Conservation (phyloP, 441 rosid genomes). For the Euphorbia celastroides region DNA sequence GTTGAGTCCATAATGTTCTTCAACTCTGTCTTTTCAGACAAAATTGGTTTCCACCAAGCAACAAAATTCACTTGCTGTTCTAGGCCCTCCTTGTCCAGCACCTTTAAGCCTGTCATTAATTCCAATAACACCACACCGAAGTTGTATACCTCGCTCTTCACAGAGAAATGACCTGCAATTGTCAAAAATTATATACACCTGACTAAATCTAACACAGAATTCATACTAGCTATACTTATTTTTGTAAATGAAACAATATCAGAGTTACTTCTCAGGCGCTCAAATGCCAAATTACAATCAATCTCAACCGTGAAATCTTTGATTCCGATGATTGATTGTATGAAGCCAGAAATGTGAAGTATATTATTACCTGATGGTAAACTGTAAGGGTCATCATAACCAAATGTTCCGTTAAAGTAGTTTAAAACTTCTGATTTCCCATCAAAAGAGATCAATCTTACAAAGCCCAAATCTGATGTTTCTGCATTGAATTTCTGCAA, state of each 20-base stretch:
- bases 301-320: too few species aligned
- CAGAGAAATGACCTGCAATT: conserved; percentile 57
- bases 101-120: conserved; percentile 64
- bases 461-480: not conserved
- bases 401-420: too few species aligned
- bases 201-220: too few species aligned
- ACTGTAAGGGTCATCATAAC: too few species aligned
- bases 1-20: conserved; percentile 53
- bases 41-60: conserved; percentile 62
- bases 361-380: not conserved
- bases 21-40: conserved; percentile 45
- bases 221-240: too few species aligned
- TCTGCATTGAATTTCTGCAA: not conserved
- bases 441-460: not conserved
- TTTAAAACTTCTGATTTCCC: not conserved
- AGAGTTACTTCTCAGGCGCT: too few species aligned
- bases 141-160: conserved; percentile 82
- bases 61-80: conserved; percentile 45
- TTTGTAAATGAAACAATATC: too few species aligned
- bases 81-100: conserved; percentile 52
- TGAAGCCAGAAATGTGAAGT: not conserved
- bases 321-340: not conserved
- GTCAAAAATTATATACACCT: conserved; percentile 6
- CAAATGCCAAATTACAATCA: too few species aligned
- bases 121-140: conserved; percentile 84